Conservation (phyloP, 2,329 filamentous ascomycete species). For the Xylariaceae sp. region DNA sequence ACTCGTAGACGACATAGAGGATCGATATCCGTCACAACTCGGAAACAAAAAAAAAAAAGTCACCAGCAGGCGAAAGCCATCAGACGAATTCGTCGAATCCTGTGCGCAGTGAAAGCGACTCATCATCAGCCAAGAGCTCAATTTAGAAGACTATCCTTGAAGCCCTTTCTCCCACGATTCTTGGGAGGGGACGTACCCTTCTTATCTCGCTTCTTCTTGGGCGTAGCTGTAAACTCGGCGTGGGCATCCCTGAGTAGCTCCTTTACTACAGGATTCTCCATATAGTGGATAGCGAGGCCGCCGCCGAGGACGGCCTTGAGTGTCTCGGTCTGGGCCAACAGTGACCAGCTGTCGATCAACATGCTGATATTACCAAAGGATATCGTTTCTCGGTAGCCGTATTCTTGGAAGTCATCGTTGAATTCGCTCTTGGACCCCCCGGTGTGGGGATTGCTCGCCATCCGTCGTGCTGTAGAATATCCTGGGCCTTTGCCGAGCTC, state of each 20-base stretch:
- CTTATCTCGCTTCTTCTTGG: constrained; percentile 15
- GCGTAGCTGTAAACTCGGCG: constrained; percentile 34
- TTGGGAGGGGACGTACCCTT: constrained; percentile 16
- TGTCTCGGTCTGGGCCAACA: constrained; percentile 51
- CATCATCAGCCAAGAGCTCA: too few relatives aligned
- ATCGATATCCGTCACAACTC: too few relatives aligned
- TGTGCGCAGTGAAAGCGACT: too few relatives aligned
- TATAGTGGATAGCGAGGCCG: constrained; percentile 46
- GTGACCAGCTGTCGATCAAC: constrained; percentile 54
- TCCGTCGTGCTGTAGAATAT: constrained; percentile 53
- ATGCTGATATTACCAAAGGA: constrained; percentile 50
- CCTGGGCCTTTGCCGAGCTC: constrained; percentile 57
- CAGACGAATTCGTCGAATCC: too few relatives aligned
- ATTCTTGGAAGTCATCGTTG: constrained; percentile 49
- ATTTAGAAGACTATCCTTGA: too few relatives aligned
- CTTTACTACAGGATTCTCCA: constrained; percentile 43
- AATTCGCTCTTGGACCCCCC: constrained; percentile 44
- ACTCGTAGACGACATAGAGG: too few relatives aligned
- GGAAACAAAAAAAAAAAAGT: too few relatives aligned
- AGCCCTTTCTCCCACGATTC: constrained; percentile 11
- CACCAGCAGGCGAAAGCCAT: too few relatives aligned
- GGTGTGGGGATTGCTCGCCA: constrained; percentile 46
- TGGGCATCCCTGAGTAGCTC: constrained; percentile 40
- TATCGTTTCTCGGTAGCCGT: constrained; percentile 57
- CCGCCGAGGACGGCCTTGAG: constrained; percentile 52